Percentiles rank a stretch among this genome's conserved stretches.
phyloP scores from a whole-genome alignment of 352 stramenopile species.

The Aphanomyces cochlioides region DNA sequence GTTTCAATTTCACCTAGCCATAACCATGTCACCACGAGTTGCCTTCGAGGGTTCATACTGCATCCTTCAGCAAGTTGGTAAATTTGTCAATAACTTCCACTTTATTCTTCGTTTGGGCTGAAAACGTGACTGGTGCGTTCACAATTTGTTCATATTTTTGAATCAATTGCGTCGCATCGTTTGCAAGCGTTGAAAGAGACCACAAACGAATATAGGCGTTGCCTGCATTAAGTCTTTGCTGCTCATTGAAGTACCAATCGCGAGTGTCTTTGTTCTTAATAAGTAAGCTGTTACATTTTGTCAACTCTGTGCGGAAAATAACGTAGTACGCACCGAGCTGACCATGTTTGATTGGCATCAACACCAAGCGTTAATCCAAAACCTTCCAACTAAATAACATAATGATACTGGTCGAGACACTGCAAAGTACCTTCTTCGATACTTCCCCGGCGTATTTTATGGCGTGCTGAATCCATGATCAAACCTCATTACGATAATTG shows the following conservation, averaged over 20 bases:
- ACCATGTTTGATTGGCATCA: conserved; percentile 78
- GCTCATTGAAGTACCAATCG: conserved; percentile 80
- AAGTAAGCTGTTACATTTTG: conserved; percentile 39
- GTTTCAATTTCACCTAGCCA: conserved; percentile 62
- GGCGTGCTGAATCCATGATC: conserved; percentile 40
- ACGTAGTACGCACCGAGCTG: conserved; percentile 41
- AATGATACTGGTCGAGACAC: not conserved
- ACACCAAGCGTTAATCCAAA: conserved; percentile 61
- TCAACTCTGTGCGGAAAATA: conserved; percentile 5
- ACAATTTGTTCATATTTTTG: conserved; percentile 68
- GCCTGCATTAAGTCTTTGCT: conserved; percentile 71
- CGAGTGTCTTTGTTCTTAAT: conserved; percentile 87
- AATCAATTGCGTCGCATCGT: conserved; percentile 66
- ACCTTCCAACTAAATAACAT: conserved; percentile 51
- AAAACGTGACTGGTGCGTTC: conserved; percentile 63
- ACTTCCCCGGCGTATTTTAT: conserved; percentile 65
- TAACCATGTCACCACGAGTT: too few relatives aligned
- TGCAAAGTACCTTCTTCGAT: conserved; percentile 20
- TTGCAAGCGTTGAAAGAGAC: conserved; percentile 76
- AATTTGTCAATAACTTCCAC: conserved; percentile 82
- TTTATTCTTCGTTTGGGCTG: conserved; percentile 66
- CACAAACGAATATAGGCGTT: conserved; percentile 73
- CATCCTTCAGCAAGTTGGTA: conserved; percentile 78
- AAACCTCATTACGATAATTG: not conserved
- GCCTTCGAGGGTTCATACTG: conserved; percentile 30